phyloP scores from a whole-genome alignment of 208 protist species.

The Angomonas ambiguus region DNA sequence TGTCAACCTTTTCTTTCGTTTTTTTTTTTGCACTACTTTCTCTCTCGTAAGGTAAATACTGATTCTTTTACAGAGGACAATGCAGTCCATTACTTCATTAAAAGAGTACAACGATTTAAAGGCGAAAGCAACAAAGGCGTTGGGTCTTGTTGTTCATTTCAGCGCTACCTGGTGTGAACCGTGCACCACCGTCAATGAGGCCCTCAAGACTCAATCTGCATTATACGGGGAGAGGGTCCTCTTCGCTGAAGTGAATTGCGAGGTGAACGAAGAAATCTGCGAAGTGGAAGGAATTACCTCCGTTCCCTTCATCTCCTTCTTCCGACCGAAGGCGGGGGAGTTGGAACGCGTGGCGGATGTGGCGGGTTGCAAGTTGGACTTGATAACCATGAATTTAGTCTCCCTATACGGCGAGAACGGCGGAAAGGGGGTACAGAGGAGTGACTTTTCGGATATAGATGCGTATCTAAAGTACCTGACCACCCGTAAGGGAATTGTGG shows the following conservation, averaged over 20 bases:
- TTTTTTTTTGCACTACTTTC: not conserved
- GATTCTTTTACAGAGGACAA: slow-evolving; percentile 6
- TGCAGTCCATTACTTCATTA: slow-evolving; percentile 34
- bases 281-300: slow-evolving; percentile 75
- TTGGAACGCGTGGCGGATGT: slow-evolving; percentile 81
- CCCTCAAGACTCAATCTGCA: slow-evolving; percentile 30
- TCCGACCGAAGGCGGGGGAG: slow-evolving; percentile 40
- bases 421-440: slow-evolving; percentile 33
- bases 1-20: not conserved
- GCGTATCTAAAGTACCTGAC: slow-evolving; percentile 84
- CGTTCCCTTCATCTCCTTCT: slow-evolving; percentile 89
- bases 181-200: slow-evolving; percentile 60
- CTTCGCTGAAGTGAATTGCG: slow-evolving; percentile 82
- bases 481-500: slow-evolving; percentile 63
- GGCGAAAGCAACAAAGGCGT: slow-evolving; percentile 28
- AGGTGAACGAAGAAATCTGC: slow-evolving; percentile 55
- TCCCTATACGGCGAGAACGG: slow-evolving; percentile 73
- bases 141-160: slow-evolving; percentile 85
- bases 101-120: slow-evolving; percentile 53
- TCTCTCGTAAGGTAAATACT: not conserved
- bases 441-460: slow-evolving; percentile 61
- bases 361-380: slow-evolving; percentile 67
- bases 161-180: slow-evolving; percentile 89
- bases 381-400: slow-evolving; percentile 67
- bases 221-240: slow-evolving; percentile 44